Evolutionary conservation across 805 yeast species (phyloP).

Genomic region (Danielia reshetovae): DNA sequence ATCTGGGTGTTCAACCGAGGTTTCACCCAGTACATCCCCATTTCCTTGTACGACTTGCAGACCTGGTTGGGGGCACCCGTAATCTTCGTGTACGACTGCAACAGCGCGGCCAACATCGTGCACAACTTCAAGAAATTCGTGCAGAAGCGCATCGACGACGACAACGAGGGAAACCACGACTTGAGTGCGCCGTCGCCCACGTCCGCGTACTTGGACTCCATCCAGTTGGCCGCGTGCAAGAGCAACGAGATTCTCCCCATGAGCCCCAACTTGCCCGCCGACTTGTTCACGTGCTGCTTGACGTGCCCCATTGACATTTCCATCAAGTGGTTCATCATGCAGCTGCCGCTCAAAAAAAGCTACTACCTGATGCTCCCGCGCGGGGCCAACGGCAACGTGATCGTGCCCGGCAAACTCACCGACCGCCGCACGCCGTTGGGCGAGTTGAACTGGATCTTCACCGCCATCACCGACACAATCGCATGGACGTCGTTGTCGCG

Average conservation of each 20-base stretch:
- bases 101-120: slow-evolving; percentile 90
- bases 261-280: slow-evolving; percentile 95
- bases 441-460: slow-evolving; percentile 94
- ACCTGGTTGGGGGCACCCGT: slow-evolving; percentile 99
- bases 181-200: slow-evolving; percentile 57
- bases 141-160: slow-evolving; percentile 85
- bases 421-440: slow-evolving; percentile 95
- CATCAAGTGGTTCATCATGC: slow-evolving; percentile 86
- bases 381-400: slow-evolving; percentile 52
- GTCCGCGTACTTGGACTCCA: slow-evolving; percentile 74
- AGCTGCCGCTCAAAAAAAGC: slow-evolving; percentile 59
- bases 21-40: slow-evolving; percentile 96
- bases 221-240: slow-evolving; percentile 89
- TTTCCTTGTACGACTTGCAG: slow-evolving; percentile 89
- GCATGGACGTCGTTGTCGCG: slow-evolving; percentile 94
- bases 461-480: slow-evolving; percentile 95
- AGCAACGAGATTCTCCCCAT: slow-evolving; percentile 84
- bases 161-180: slow-evolving; percentile 58
- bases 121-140: slow-evolving; percentile 86
- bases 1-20: slow-evolving; percentile 98
- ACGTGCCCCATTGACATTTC: slow-evolving; percentile 96
- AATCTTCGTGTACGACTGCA: slow-evolving; percentile 90
- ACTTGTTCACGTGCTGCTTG: slow-evolving; percentile 89
- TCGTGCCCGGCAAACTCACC: slow-evolving; percentile 85
- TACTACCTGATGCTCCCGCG: slow-evolving; percentile 45